Evolutionary conservation across 371 early-diverging fungal genomes (phyloP).

Genomic region (Amoeboaphelidium protococcarum): DNA sequence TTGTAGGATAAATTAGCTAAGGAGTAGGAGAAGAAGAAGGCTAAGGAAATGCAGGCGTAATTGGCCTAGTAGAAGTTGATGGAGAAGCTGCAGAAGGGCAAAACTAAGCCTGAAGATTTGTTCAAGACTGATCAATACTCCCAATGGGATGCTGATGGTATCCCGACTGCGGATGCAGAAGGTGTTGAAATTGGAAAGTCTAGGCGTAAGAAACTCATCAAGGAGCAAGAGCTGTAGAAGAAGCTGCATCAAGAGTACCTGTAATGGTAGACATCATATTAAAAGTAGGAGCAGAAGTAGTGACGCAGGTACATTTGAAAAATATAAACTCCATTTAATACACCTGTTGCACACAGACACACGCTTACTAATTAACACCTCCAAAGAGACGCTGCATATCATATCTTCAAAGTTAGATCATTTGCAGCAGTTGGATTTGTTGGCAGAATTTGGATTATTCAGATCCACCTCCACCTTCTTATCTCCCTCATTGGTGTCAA

Average conservation of each 20-base stretch:
- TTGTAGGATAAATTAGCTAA: conserved; percentile 22
- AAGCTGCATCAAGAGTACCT: conserved; percentile 61
- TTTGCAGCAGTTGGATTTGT: too few species aligned
- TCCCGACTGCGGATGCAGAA: conserved; percentile 52
- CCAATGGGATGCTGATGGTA: conserved; percentile 55
- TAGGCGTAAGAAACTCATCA: conserved; percentile 53
- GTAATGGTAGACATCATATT: too few species aligned
- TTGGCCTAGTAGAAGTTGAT: conserved; percentile 27
- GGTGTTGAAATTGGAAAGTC: conserved; percentile 60
- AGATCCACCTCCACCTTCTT: conserved; percentile 1
- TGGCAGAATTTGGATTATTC: not conserved
- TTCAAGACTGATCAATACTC: conserved; percentile 41
- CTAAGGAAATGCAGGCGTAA: conserved; percentile 14
- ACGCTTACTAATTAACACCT: too few species aligned
- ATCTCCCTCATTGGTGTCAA: conserved; percentile 17
- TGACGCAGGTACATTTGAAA: not conserved
- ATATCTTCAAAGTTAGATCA: too few species aligned
- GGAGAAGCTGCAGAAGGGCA: conserved; percentile 47
- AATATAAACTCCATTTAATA: not conserved
- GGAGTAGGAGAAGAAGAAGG: conserved; percentile 29
- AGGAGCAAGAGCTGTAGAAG: conserved; percentile 53
- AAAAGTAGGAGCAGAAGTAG: not conserved
- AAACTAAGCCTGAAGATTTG: conserved; percentile 40
- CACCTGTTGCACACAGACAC: not conserved
- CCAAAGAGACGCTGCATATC: too few species aligned